Percentiles rank a stretch among this genome's conserved stretches.
Evolutionary conservation across 306 rosid species (phyloP).

Genomic region (Pyrus bretschneideri): DNA sequence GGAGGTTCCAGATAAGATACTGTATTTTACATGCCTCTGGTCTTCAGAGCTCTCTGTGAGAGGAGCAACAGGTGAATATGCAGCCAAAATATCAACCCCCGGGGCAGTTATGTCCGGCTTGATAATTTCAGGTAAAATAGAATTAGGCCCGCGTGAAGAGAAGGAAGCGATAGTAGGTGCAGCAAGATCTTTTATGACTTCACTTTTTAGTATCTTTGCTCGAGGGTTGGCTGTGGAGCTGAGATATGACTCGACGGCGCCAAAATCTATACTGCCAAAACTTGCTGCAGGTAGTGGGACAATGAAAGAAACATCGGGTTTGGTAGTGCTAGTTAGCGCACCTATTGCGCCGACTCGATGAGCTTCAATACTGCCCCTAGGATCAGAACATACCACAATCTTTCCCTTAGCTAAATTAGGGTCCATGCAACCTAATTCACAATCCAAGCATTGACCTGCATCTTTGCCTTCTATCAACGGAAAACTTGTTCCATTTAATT

Average conservation of each 20-base stretch:
- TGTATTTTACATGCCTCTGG: conserved; percentile 9
- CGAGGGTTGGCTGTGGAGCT: conserved; percentile 1
- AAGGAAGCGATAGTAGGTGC: conserved; percentile 34
- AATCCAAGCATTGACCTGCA: background rate
- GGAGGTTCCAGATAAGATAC: conserved; percentile 35
- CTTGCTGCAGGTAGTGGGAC: background rate
- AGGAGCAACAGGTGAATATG: conserved; percentile 6
- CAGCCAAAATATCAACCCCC: conserved; percentile 31
- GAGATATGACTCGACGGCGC: background rate
- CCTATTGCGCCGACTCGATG: background rate
- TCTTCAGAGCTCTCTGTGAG: background rate
- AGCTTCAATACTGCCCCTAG: background rate
- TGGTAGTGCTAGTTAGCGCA: background rate
- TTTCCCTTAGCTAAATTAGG: background rate
- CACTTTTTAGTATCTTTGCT: conserved; percentile 23
- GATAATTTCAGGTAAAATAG: conserved; percentile 18
- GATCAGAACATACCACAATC: background rate
- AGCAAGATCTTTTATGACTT: conserved; percentile 6
- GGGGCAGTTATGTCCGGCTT: conserved; percentile 40
- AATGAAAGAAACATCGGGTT: background rate
- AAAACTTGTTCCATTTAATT: background rate
- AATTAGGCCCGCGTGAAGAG: background rate
- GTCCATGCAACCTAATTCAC: background rate
- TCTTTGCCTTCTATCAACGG: background rate
- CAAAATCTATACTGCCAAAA: background rate